A percentile compares a stretch with the other conserved stretches of the same genome.
phyloP scores from a whole-genome alignment of 805 yeast species.

The Hanseniaspora valbyensis region DNA sequence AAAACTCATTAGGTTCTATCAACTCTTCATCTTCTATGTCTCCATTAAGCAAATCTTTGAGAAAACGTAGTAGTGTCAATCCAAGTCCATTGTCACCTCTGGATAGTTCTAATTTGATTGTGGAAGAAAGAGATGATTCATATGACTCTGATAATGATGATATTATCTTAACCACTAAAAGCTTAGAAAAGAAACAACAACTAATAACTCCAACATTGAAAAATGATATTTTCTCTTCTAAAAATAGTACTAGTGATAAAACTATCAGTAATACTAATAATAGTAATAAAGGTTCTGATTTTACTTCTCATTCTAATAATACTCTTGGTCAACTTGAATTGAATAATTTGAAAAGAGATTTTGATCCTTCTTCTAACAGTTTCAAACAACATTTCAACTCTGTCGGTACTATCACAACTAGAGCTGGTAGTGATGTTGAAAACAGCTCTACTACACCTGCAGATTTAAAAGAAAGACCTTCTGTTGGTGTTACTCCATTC shows the following conservation, averaged over 20 bases:
- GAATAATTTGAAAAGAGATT: too few species aligned
- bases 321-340: too few species aligned
- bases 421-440: not conserved
- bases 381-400: not conserved
- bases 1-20: not conserved
- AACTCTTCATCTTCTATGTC: conserved; percentile 4
- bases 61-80: too few species aligned
- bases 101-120: too few species aligned
- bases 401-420: not conserved
- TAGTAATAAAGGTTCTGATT: too few species aligned
- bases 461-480: not conserved
- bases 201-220: too few species aligned
- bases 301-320: too few species aligned
- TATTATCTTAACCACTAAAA: conserved; percentile 7
- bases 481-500: not conserved
- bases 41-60: not conserved
- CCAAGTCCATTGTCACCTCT: too few species aligned
- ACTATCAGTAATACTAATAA: too few species aligned
- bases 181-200: not conserved
- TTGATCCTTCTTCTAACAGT: not conserved
- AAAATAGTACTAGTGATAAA: not conserved
- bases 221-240: too few species aligned
- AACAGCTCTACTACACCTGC: not conserved
- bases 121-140: conserved; percentile 12
- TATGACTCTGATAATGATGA: conserved; percentile 15